Conservation (phyloP, 1,139 yeast species). For the Candida neerlandica region DNA sequence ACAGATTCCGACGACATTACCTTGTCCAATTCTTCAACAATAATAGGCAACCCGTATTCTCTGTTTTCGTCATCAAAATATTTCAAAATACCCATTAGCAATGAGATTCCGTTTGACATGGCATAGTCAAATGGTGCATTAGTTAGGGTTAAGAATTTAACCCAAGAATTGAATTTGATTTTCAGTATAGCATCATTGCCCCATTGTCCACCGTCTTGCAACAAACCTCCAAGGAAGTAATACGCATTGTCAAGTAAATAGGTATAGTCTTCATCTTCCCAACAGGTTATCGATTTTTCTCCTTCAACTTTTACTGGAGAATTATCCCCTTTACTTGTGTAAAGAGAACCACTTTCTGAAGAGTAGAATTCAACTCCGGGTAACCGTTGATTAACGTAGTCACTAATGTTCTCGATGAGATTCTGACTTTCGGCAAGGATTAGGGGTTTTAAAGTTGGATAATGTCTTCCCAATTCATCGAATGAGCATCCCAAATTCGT, state of each 20-base stretch:
- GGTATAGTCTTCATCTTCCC: slow-evolving; percentile 54
- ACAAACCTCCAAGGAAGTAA: slow-evolving; percentile 47
- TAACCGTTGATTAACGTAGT: slow-evolving; percentile 33
- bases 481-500: slow-evolving; percentile 65
- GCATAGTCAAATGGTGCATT: slow-evolving; percentile 65
- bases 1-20: slow-evolving; percentile 19
- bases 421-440: slow-evolving; percentile 54
- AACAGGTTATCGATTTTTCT: slow-evolving; percentile 42
- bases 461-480: slow-evolving; percentile 85
- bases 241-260: slow-evolving; percentile 50
- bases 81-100: slow-evolving; percentile 55
- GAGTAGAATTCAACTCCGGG: slow-evolving; percentile 46
- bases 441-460: slow-evolving; percentile 66
- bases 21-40: slow-evolving; percentile 19
- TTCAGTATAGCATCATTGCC: slow-evolving; percentile 41
- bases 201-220: slow-evolving; percentile 55
- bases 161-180: slow-evolving; percentile 47
- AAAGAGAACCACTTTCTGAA: slow-evolving; percentile 47
- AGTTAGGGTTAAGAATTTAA: slow-evolving; percentile 43
- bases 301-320: slow-evolving; percentile 42
- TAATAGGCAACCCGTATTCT: slow-evolving; percentile 47
- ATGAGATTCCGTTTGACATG: slow-evolving; percentile 55
- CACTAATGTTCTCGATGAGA: slow-evolving; percentile 51
- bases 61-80: slow-evolving; percentile 59
- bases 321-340: slow-evolving; percentile 39